These are phyloP conservation scores for Cladosporium sp. DNA, from an alignment of 2,329 filamentous ascomycete genomes.

Conservation along the genomic window DNA sequence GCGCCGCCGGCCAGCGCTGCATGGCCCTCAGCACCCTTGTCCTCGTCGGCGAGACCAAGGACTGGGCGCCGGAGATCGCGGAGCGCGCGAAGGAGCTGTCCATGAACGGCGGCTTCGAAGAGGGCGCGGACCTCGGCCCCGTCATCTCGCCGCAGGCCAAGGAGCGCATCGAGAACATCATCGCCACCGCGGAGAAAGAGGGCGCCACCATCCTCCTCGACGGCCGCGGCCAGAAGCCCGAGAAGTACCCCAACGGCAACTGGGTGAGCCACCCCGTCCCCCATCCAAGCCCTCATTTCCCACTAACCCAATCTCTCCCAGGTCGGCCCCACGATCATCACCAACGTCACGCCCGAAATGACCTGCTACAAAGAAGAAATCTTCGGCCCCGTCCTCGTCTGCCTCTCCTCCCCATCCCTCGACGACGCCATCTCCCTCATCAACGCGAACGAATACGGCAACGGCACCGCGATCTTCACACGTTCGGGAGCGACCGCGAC, in stretches of 20 bases:
- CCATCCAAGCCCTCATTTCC: neutral
- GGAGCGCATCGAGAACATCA: slow-evolving; percentile 69
- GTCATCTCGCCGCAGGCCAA: slow-evolving; percentile 76
- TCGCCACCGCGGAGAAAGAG: slow-evolving; percentile 70
- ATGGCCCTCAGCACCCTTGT: slow-evolving; percentile 82
- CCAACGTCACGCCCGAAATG: slow-evolving; percentile 74
- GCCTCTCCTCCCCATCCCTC: slow-evolving; percentile 69
- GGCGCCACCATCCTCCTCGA: slow-evolving; percentile 79
- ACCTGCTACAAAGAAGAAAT: slow-evolving; percentile 80
- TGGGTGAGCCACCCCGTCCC: slow-evolving; percentile 45
- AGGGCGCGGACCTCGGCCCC: slow-evolving; percentile 71
- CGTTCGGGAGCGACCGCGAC: slow-evolving; percentile 69
- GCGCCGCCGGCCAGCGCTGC: slow-evolving; percentile 76
- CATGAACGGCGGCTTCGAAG: slow-evolving; percentile 75
- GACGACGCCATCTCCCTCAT: slow-evolving; percentile 76
- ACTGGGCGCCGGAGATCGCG: slow-evolving; percentile 73
- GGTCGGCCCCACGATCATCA: slow-evolving; percentile 76
- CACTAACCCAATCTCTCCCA: slow-evolving; percentile 29
- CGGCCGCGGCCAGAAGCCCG: slow-evolving; percentile 65
- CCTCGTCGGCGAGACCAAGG: slow-evolving; percentile 76
- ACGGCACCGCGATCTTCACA: slow-evolving; percentile 81
- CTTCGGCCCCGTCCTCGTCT: slow-evolving; percentile 78
- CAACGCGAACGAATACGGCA: slow-evolving; percentile 81
- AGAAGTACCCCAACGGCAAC: slow-evolving; percentile 79
- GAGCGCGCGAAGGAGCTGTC: slow-evolving; percentile 66